Conservation (phyloP, 2,329 filamentous ascomycete genomes). For the Chrysoporthe austroafricana region DNA sequence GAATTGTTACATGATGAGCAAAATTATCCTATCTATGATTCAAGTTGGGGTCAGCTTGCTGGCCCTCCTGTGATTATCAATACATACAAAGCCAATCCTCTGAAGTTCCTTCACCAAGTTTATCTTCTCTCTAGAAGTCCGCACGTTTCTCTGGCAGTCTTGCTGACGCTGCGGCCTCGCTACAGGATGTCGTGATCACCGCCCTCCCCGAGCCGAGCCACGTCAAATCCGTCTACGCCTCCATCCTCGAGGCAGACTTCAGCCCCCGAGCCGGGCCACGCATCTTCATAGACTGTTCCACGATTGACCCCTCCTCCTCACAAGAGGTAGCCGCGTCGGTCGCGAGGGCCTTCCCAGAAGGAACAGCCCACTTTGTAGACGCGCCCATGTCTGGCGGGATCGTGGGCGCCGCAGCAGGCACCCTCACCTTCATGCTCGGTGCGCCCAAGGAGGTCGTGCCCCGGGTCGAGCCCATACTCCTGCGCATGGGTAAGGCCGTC, state of each 20-base stretch:
- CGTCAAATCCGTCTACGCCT: conserved; percentile 79
- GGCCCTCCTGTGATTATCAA: conserved; percentile 65
- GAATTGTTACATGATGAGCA: conserved; percentile 36
- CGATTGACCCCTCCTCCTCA: conserved; percentile 89
- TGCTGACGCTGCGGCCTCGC: conserved; percentile 24
- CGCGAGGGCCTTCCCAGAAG: conserved; percentile 52
- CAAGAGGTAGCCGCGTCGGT: conserved; percentile 75
- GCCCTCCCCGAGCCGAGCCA: conserved; percentile 88
- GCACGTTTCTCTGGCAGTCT: not conserved
- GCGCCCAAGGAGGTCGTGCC: conserved; percentile 63
- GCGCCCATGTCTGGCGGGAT: conserved; percentile 97
- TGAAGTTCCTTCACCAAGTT: conserved; percentile 48
- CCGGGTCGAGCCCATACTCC: conserved; percentile 69
- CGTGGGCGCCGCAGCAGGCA: conserved; percentile 84
- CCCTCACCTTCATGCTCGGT: conserved; percentile 95
- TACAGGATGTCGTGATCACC: conserved; percentile 82
- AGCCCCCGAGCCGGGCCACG: conserved; percentile 60
- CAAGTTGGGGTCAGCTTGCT: conserved; percentile 69
- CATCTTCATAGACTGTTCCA: conserved; percentile 94
- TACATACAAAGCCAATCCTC: conserved; percentile 74
- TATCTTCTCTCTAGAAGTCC: conserved; percentile 1
- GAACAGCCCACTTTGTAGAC: conserved; percentile 81
- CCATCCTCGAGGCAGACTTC: conserved; percentile 66
- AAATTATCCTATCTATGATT: conserved; percentile 63
- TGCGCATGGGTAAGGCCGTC: conserved; percentile 83